These are phyloP conservation scores for Dendryphion nanum DNA, from an alignment of 2,329 filamentous ascomycete species.

Conservation along the genomic window DNA sequence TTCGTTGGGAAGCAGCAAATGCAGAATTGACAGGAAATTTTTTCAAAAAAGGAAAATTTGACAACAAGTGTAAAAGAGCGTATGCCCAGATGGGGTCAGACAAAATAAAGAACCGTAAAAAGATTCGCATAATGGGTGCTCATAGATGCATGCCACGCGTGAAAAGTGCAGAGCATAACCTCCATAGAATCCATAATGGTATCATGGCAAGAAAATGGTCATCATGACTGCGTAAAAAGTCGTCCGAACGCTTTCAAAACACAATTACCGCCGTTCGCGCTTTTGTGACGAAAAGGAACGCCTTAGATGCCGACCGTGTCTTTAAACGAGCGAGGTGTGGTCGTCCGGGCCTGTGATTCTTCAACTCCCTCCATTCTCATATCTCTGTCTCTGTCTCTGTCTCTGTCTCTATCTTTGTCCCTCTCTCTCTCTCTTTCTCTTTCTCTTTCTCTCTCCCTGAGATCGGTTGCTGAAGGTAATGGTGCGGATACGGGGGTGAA, in stretches of 20 bases:
- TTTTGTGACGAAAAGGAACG: slow-evolving; percentile 39
- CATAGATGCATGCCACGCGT: slow-evolving; percentile 26
- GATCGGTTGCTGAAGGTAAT: slow-evolving; percentile 31
- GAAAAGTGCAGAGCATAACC: slow-evolving; percentile 32
- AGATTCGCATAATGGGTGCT: slow-evolving; percentile 23
- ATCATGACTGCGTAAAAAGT: slow-evolving; percentile 40
- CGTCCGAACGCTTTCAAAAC: slow-evolving; percentile 39
- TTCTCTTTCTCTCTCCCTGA: slow-evolving; percentile 36
- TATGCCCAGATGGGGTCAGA: slow-evolving; percentile 12
- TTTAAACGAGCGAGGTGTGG: slow-evolving; percentile 44
- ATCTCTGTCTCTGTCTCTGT: slow-evolving; percentile 26
- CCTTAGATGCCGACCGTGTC: slow-evolving; percentile 44
- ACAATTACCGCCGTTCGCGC: slow-evolving; percentile 38
- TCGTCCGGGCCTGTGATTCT: slow-evolving; percentile 38
- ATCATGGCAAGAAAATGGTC: slow-evolving; percentile 35
- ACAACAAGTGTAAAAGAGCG: slow-evolving; percentile 17
- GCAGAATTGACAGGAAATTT: slow-evolving; percentile 17
- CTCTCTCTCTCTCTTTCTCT: slow-evolving; percentile 38
- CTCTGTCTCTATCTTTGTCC: too few species aligned
- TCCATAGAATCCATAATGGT: slow-evolving; percentile 31
- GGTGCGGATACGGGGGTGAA: slow-evolving; percentile 38
- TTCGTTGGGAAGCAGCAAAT: slow-evolving; percentile 29
- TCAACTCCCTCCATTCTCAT: slow-evolving; percentile 39
- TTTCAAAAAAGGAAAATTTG: slow-evolving; percentile 11
- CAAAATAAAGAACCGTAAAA: slow-evolving; percentile 10